Conservation (phyloP, 495 filamentous ascomycete genomes). For the Penicillium robsamsonii region DNA sequence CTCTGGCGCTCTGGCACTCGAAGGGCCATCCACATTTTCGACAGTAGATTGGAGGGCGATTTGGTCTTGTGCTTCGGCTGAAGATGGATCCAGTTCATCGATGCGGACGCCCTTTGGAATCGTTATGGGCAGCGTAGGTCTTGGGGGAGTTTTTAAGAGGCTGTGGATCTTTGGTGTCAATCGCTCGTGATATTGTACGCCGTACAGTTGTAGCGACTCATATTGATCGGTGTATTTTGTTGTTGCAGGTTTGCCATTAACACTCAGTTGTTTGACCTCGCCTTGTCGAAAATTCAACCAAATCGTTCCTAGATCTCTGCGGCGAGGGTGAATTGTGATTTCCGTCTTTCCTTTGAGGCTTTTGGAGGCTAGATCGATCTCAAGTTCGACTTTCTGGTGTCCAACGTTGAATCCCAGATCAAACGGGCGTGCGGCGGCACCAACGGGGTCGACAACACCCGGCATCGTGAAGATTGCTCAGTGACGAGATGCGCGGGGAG, state of each 20-base stretch:
- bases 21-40: conserved; percentile 39
- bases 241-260: conserved; percentile 63
- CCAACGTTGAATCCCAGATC: conserved; percentile 58
- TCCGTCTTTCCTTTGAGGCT: conserved; percentile 76
- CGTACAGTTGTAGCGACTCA: conserved; percentile 60
- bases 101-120: conserved; percentile 67
- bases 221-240: conserved; percentile 73
- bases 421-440: conserved; percentile 29
- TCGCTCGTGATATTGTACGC: conserved; percentile 77
- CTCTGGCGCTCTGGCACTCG: conserved; percentile 35
- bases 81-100: conserved; percentile 59
- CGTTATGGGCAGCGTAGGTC: conserved; percentile 59
- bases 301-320: conserved; percentile 64
- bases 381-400: conserved; percentile 84
- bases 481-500: conserved; percentile 42
- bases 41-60: conserved; percentile 40
- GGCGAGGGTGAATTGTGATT: conserved; percentile 71
- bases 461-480: conserved; percentile 46
- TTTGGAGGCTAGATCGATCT: conserved; percentile 76
- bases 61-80: conserved; percentile 51
- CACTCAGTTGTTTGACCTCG: conserved; percentile 63
- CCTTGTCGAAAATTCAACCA: conserved; percentile 85
- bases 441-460: conserved; percentile 43
- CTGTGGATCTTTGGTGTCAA: conserved; percentile 62
- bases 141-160: conserved; percentile 56